Evolutionary conservation across 225 moss, liverwort and hornwort genomes (phyloP).

Genomic region (Climacium dendroides): DNA sequence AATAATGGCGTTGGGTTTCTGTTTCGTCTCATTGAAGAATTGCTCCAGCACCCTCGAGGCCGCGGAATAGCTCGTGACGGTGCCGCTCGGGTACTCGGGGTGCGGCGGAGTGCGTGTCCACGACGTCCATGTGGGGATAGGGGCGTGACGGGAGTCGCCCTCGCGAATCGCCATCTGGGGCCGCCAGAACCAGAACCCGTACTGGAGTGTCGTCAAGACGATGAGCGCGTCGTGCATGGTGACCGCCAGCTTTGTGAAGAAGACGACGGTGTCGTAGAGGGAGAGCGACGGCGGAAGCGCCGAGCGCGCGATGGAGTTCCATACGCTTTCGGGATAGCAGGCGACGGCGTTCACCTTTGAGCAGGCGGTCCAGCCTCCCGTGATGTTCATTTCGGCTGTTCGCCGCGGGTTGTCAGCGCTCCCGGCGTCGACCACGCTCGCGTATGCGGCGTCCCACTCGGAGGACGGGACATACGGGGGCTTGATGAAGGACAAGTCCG

Average conservation of each 20-base stretch:
- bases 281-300: background rate
- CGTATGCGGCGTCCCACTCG: background rate
- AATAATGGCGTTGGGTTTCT: background rate
- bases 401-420: background rate
- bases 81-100: background rate
- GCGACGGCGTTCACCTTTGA: background rate
- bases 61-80: background rate
- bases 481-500: background rate
- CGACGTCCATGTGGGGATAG: background rate
- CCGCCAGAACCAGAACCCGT: background rate
- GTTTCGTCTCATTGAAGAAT: background rate
- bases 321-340: background rate
- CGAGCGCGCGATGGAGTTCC: background rate
- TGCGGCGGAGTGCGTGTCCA: background rate
- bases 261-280: background rate
- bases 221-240: background rate
- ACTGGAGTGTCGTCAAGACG: background rate
- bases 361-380: background rate
- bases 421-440: background rate
- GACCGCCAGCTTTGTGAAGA: background rate
- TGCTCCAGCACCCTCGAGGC: background rate
- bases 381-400: background rate
- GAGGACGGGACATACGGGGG: background rate
- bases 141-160: background rate
- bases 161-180: background rate